Conservation (phyloP, 176 grass and related monocot species). For the Zoysia japonica region DNA sequence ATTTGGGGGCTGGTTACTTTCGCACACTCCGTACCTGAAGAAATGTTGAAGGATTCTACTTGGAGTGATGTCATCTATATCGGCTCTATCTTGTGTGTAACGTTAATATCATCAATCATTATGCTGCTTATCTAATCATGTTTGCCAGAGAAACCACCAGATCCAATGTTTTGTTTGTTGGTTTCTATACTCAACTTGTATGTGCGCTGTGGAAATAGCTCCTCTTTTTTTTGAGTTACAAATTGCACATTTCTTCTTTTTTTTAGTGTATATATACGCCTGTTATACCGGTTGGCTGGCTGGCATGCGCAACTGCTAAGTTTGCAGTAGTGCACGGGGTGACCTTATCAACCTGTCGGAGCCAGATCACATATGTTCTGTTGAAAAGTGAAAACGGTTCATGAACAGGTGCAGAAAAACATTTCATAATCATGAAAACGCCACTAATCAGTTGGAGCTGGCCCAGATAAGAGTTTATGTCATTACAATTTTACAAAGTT, state of each 20-base stretch:
- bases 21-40: not conserved
- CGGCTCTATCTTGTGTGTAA: not conserved
- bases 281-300: not conserved
- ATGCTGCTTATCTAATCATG: conserved; percentile 7
- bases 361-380: not conserved
- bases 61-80: not conserved
- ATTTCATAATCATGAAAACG: too few species aligned
- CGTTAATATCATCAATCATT: not conserved
- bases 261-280: too few species aligned
- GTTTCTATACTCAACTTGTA: not conserved
- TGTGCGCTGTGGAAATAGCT: not conserved
- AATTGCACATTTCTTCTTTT: too few species aligned
- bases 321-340: not conserved
- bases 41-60: not conserved
- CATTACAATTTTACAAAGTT: too few species aligned
- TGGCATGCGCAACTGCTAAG: not conserved
- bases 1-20: conserved; percentile 11
- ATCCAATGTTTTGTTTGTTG: not conserved
- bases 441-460: too few species aligned
- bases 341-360: not conserved
- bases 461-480: too few species aligned
- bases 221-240: too few species aligned
- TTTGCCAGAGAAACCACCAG: not conserved
- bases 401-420: not conserved
- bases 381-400: too few species aligned